These are phyloP conservation scores for Megacollybia platyphylla DNA, from an alignment of 1,284 basidiomycete species.

Conservation along the genomic window DNA sequence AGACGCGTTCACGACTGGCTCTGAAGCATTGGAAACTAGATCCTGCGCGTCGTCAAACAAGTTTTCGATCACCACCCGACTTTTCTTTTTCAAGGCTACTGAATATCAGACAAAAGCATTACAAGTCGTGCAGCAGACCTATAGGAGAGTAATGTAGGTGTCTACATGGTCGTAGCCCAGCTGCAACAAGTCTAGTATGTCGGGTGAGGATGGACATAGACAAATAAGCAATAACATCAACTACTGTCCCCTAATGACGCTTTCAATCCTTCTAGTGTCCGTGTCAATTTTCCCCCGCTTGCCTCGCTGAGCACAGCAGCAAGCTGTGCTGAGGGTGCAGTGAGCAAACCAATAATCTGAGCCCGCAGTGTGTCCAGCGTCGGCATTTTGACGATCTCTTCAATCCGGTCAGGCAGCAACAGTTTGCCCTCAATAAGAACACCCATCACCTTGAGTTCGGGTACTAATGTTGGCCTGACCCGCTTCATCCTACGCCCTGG, in stretches of 20 bases:
- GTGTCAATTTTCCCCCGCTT: conserved; percentile 57
- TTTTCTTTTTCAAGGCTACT: conserved; percentile 13
- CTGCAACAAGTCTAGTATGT: too few relatives aligned
- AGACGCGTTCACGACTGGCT: neutral
- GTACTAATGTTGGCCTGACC: conserved; percentile 34
- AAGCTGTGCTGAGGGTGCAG: conserved; percentile 57
- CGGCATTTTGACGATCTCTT: conserved; percentile 54
- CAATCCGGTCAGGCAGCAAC: conserved; percentile 42
- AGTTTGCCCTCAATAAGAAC: conserved; percentile 65
- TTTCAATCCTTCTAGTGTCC: conserved; percentile 69
- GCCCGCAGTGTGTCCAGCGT: conserved; percentile 58
- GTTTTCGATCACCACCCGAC: conserved; percentile 12
- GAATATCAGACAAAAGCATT: neutral
- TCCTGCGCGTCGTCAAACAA: conserved; percentile 12
- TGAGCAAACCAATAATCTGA: conserved; percentile 66
- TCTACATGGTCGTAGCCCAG: neutral
- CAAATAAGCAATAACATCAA: neutral
- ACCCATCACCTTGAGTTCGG: conserved; percentile 60
- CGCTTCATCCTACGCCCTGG: conserved; percentile 58
- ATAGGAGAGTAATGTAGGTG: neutral
- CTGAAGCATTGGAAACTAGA: conserved; percentile 11
- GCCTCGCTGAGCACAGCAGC: conserved; percentile 60
- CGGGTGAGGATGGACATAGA: neutral
- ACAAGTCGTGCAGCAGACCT: neutral
- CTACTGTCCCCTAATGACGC: conserved; percentile 41